A percentile compares a stretch with the other conserved stretches of the same genome.
Conservation (phyloP, 305 asterid species). For the Plantago coronopus region DNA sequence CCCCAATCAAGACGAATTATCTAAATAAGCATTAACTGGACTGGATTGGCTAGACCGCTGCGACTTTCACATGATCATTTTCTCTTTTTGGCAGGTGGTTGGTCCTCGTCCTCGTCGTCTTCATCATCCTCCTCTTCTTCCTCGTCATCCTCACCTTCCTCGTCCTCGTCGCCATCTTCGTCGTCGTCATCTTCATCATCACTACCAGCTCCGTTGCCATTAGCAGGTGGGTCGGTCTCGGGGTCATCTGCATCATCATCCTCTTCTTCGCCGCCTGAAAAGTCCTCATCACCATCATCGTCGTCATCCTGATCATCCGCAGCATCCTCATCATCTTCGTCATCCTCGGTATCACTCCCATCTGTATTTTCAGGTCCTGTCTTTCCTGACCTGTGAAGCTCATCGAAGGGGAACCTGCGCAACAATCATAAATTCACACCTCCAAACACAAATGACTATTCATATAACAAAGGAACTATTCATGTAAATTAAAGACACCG, state of each 20-base stretch:
- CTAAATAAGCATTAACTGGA: slow-evolving; percentile 5
- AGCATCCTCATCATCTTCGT: slow-evolving; percentile 63
- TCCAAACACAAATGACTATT: not conserved
- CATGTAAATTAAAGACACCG: too few species aligned
- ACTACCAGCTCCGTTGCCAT: slow-evolving; percentile 44
- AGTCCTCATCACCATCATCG: slow-evolving; percentile 61
- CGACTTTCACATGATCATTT: slow-evolving; percentile 35
- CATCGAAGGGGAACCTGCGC: slow-evolving; percentile 60
- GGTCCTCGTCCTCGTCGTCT: slow-evolving; percentile 63
- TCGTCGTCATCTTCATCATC: slow-evolving; percentile 29
- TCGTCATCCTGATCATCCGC: slow-evolving; percentile 46
- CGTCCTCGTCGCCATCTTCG: slow-evolving; percentile 29
- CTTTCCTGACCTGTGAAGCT: slow-evolving; percentile 39
- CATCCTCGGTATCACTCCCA: slow-evolving; percentile 70
- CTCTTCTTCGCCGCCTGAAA: slow-evolving; percentile 61
- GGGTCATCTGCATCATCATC: slow-evolving; percentile 59
- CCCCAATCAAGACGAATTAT: slow-evolving; percentile 9
- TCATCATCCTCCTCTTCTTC: slow-evolving; percentile 43
- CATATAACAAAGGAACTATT: too few species aligned
- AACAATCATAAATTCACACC: slow-evolving; percentile 7
- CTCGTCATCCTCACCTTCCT: slow-evolving; percentile 29
- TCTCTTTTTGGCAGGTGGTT: slow-evolving; percentile 90
- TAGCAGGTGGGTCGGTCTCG: slow-evolving; percentile 38
- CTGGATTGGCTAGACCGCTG: not conserved
- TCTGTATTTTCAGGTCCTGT: slow-evolving; percentile 55